phyloP scores from a whole-genome alignment of 2,329 filamentous ascomycete genomes.

The Sclerotinia glacialis region DNA sequence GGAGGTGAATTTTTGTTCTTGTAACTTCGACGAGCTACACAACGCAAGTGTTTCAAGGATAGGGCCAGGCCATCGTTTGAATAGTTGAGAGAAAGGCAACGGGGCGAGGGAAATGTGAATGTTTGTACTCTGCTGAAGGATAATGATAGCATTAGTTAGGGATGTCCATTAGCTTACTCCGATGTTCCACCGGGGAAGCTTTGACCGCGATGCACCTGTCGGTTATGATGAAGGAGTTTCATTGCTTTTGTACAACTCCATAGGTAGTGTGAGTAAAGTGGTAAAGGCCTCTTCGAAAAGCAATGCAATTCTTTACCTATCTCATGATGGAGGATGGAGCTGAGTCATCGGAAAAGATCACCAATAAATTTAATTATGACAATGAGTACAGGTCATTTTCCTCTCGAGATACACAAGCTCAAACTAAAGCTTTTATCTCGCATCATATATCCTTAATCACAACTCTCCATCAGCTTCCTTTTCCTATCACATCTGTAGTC shows the following conservation, averaged over 20 bases:
- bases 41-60: slow-evolving; percentile 32
- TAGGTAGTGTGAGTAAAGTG: too few species aligned
- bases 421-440: background rate
- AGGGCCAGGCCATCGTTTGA: slow-evolving; percentile 38
- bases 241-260: too few species aligned
- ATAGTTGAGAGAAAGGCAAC: too few species aligned
- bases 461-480: background rate
- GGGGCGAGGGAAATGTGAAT: background rate
- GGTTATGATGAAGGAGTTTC: background rate
- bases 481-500: background rate
- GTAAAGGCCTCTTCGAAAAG: background rate
- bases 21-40: slow-evolving; percentile 14
- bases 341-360: too few species aligned
- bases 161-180: background rate
- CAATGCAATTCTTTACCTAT: background rate
- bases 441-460: background rate
- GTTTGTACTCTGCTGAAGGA: background rate
- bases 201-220: background rate
- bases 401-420: background rate
- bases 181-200: slow-evolving; percentile 11
- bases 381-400: background rate
- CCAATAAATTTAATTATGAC: background rate
- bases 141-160: background rate
- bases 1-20: background rate
- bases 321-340: background rate